A percentile compares a stretch with the other conserved stretches of the same genome.
Conservation (phyloP, 2,329 filamentous ascomycete species). For the Trichoderma sp. region DNA sequence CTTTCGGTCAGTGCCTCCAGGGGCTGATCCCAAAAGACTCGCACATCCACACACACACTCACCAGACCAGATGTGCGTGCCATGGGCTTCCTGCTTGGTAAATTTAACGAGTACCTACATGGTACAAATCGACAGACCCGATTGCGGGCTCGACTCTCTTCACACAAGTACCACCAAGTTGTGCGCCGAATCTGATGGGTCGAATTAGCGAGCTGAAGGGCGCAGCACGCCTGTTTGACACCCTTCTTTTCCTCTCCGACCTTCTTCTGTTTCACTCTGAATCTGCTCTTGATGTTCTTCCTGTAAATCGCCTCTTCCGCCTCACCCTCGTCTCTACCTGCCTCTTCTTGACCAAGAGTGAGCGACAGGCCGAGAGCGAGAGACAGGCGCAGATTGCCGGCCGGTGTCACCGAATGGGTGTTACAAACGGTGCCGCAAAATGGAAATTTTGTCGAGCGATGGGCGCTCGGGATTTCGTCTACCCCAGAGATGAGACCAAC, state of each 20-base stretch:
- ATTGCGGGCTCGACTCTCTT: background rate
- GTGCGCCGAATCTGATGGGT: background rate
- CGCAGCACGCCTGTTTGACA: background rate
- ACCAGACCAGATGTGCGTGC: background rate
- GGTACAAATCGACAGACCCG: background rate
- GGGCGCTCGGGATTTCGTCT: constrained; percentile 3
- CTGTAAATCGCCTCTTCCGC: too few relatives aligned
- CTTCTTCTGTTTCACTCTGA: background rate
- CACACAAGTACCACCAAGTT: background rate
- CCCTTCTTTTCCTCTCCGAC: background rate
- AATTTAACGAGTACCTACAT: too few relatives aligned
- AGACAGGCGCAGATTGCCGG: constrained; percentile 12
- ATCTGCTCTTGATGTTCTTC: background rate
- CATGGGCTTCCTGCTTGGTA: too few relatives aligned
- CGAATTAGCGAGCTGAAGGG: constrained; percentile 7
- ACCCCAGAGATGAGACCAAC: constrained; percentile 20
- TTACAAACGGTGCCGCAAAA: constrained; percentile 14
- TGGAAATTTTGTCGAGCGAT: background rate
- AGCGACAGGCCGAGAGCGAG: too few relatives aligned
- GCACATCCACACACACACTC: too few relatives aligned
- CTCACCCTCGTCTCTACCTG: too few relatives aligned
- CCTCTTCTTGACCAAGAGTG: too few relatives aligned
- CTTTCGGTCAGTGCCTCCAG: too few relatives aligned
- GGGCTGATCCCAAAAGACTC: too few relatives aligned
- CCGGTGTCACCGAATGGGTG: constrained; percentile 9